phyloP scores from a whole-genome alignment of 371 early-diverging fungal genomes.

The Parasitella parasitica region DNA sequence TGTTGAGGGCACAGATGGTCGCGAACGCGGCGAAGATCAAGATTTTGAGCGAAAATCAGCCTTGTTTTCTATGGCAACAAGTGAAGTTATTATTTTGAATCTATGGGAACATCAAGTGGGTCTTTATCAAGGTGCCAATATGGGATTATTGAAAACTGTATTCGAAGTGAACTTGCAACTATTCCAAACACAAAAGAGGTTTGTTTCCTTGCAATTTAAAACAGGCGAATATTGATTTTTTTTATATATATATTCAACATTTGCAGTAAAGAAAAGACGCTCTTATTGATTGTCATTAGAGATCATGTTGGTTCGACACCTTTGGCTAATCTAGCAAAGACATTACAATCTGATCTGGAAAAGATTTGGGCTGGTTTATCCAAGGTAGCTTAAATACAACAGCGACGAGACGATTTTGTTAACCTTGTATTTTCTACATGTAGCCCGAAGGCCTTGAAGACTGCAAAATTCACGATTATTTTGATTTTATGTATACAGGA shows the following conservation, averaged over 20 bases:
- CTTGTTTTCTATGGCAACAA: slow-evolving; percentile 93
- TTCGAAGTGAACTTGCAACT: slow-evolving; percentile 97
- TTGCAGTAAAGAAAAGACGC: slow-evolving; percentile 76
- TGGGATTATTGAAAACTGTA: slow-evolving; percentile 97
- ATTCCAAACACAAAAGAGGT: slow-evolving; percentile 77
- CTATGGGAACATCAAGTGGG: slow-evolving; percentile 99
- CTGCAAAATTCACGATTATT: slow-evolving; percentile 82
- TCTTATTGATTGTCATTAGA: slow-evolving; percentile 95
- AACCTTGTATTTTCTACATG: neutral
- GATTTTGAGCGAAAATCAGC: slow-evolving; percentile 98
- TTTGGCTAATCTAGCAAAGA: slow-evolving; percentile 73
- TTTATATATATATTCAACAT: neutral
- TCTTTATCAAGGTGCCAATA: slow-evolving; percentile 97
- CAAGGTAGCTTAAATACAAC: slow-evolving; percentile 70
- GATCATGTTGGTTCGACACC: slow-evolving; percentile 93
- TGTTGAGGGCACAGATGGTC: slow-evolving; percentile 98
- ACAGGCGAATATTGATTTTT: neutral
- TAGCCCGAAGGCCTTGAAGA: slow-evolving; percentile 82
- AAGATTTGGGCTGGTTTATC: slow-evolving; percentile 87
- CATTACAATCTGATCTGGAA: slow-evolving; percentile 80
- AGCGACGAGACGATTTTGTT: no score
- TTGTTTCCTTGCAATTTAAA: neutral
- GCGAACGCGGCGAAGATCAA: slow-evolving; percentile 98
- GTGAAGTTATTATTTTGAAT: slow-evolving; percentile 95
- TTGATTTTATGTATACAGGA: slow-evolving; percentile 88